Conservation (phyloP, 805 yeast genomes). For the Lachancea mirantina region DNA sequence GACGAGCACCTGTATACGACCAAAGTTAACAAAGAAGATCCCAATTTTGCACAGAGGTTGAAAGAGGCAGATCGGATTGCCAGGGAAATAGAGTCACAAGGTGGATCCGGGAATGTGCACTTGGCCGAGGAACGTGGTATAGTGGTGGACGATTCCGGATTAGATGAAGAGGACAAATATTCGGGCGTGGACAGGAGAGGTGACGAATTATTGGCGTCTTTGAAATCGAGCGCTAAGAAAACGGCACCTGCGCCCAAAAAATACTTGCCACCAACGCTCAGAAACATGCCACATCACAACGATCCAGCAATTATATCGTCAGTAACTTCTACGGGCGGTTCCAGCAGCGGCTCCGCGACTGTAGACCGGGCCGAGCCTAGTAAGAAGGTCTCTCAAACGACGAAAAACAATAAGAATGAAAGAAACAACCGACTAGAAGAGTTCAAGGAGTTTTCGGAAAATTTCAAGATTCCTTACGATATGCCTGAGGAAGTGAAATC, state of each 20-base stretch:
- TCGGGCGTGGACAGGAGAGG: slow-evolving; percentile 74
- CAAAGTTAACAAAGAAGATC: slow-evolving; percentile 57
- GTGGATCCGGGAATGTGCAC: slow-evolving; percentile 62
- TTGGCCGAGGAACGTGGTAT: slow-evolving; percentile 88
- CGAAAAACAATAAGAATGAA: slow-evolving; percentile 9
- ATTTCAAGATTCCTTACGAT: slow-evolving; percentile 62
- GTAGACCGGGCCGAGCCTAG: slow-evolving; percentile 6
- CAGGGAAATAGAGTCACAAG: slow-evolving; percentile 68
- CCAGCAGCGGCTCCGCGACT: too few relatives aligned
- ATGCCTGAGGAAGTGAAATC: slow-evolving; percentile 40
- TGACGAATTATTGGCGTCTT: slow-evolving; percentile 29
- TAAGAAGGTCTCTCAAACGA: slow-evolving; percentile 1
- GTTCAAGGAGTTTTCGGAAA: slow-evolving; percentile 70
- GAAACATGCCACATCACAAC: slow-evolving; percentile 29
- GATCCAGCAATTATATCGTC: slow-evolving; percentile 33
- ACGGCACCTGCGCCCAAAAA: slow-evolving; percentile 28
- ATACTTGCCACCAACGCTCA: slow-evolving; percentile 30
- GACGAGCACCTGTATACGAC: slow-evolving; percentile 89
- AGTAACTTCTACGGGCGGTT: slow-evolving; percentile 11
- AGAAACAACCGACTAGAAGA: slow-evolving; percentile 46
- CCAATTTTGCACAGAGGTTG: slow-evolving; percentile 60
- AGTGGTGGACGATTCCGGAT: slow-evolving; percentile 68
- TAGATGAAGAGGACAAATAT: slow-evolving; percentile 94
- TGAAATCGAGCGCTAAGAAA: slow-evolving; percentile 27
- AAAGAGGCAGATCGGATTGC: slow-evolving; percentile 74